Conservation (phyloP, 106 monocot genomes). For the Dioscorea dumetorum region DNA sequence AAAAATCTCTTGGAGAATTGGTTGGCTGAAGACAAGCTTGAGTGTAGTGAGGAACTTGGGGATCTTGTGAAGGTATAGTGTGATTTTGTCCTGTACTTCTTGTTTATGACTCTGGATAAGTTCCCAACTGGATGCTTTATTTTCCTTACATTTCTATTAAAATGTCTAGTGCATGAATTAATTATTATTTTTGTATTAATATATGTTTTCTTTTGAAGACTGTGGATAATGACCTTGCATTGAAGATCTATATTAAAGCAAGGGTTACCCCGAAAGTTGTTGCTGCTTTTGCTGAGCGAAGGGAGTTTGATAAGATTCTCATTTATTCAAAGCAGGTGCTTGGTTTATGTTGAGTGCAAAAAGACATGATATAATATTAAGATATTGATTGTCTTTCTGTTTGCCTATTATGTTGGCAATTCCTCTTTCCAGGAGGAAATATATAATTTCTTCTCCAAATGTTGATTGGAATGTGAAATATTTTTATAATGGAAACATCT, state of each 20-base stretch:
- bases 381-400: background rate
- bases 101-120: background rate
- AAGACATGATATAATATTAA: background rate
- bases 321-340: constrained; percentile 97
- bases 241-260: constrained; percentile 99
- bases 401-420: background rate
- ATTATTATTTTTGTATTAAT: background rate
- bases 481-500: background rate
- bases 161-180: too few species aligned
- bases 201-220: constrained; percentile 38
- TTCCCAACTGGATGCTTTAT: background rate
- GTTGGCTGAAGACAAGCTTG: constrained; percentile 98
- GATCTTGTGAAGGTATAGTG: constrained; percentile 89
- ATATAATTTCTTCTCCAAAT: too few species aligned
- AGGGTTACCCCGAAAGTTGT: constrained; percentile 97
- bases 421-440: too few species aligned
- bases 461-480: too few species aligned
- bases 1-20: constrained; percentile 97
- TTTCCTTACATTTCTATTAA: too few species aligned
- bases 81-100: background rate
- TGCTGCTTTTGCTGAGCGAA: constrained; percentile 97
- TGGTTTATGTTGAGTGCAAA: background rate
- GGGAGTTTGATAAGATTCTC: constrained; percentile 99
- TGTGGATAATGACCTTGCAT: constrained; percentile 93
- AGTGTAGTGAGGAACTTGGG: constrained; percentile 98